Evolutionary conservation across 2,329 filamentous ascomycete species (phyloP).

Genomic region (Neofusicoccum ribis): DNA sequence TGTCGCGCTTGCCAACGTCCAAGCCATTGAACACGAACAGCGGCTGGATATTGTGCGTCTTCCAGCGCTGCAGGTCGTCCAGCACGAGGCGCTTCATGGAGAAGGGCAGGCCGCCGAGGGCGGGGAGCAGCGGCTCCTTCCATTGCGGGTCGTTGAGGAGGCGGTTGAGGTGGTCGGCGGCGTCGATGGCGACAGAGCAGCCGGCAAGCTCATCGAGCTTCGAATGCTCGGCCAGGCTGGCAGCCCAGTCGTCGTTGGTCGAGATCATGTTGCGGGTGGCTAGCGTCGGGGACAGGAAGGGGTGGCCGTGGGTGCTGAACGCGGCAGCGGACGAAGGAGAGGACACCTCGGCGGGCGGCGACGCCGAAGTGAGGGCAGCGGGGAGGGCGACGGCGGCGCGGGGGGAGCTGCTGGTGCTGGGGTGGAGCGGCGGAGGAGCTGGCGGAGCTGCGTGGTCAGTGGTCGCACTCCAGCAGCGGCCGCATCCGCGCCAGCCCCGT

Average conservation of each 20-base stretch:
- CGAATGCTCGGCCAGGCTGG: constrained; percentile 56
- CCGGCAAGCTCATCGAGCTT: constrained; percentile 71
- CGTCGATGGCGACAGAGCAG: constrained; percentile 80
- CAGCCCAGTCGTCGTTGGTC: constrained; percentile 59
- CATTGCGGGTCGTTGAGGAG: constrained; percentile 66
- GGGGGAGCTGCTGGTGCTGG: neutral
- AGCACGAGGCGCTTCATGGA: constrained; percentile 75
- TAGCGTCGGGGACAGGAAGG: neutral
- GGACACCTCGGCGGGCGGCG: neutral
- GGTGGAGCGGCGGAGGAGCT: neutral
- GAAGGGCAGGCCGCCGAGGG: constrained; percentile 83
- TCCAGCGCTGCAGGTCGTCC: constrained; percentile 72
- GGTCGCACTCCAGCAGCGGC: neutral
- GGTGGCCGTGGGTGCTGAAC: constrained; percentile 21
- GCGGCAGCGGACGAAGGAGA: neutral
- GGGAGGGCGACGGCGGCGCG: neutral
- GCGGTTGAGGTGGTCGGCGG: constrained; percentile 80
- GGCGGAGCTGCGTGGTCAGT: constrained; percentile 11
- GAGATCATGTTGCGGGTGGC: constrained; percentile 40
- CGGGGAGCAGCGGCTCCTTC: constrained; percentile 85
- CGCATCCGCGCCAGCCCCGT: neutral
- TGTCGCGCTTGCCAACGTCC: constrained; percentile 73
- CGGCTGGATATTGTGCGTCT: constrained; percentile 68
- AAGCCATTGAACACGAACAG: constrained; percentile 93
- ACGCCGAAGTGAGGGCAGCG: constrained; percentile 1